A percentile compares a stretch with the other conserved stretches of the same genome.
phyloP scores from a whole-genome alignment of 2,329 filamentous ascomycete species.

The Teratosphaeria viscida region DNA sequence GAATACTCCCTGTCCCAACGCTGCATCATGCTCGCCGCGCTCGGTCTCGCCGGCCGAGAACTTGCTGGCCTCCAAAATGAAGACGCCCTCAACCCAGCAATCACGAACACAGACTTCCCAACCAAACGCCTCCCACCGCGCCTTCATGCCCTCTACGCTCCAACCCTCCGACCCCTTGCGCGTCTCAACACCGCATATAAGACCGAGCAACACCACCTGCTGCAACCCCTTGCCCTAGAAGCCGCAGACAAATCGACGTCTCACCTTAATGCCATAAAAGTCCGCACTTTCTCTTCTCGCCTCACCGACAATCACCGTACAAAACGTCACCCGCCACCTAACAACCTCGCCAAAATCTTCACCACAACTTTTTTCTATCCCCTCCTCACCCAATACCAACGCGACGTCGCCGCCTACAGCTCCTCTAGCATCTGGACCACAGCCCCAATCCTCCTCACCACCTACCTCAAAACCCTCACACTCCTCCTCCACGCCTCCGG shows the following conservation, averaged over 20 bases:
- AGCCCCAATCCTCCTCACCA: conserved; percentile 62
- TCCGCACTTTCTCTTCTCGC: conserved; percentile 76
- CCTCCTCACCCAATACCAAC: conserved; percentile 57
- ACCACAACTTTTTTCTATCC: conserved; percentile 76
- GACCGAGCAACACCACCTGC: conserved; percentile 58
- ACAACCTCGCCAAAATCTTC: conserved; percentile 68
- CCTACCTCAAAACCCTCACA: conserved; percentile 78
- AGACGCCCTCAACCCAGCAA: conserved; percentile 34
- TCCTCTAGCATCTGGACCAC: conserved; percentile 50
- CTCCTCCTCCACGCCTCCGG: conserved; percentile 76
- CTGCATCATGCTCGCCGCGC: conserved; percentile 65
- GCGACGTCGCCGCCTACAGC: conserved; percentile 25
- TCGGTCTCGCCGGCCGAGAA: conserved; percentile 76
- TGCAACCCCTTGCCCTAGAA: conserved; percentile 69
- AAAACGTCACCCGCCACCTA: conserved; percentile 51
- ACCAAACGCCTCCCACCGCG: conserved; percentile 67
- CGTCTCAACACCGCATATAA: conserved; percentile 59
- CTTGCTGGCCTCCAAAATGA: conserved; percentile 62
- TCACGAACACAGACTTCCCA: conserved; percentile 48
- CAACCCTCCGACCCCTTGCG: conserved; percentile 26
- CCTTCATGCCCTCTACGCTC: conserved; percentile 60
- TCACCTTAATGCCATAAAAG: conserved; percentile 67
- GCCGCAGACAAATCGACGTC: conserved; percentile 73
- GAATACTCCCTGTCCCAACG: conserved; percentile 84
- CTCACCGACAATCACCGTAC: conserved; percentile 50